Evolutionary conservation across 768 basidiomycete genomes (phyloP).

Genomic region (Mycena amicta): DNA sequence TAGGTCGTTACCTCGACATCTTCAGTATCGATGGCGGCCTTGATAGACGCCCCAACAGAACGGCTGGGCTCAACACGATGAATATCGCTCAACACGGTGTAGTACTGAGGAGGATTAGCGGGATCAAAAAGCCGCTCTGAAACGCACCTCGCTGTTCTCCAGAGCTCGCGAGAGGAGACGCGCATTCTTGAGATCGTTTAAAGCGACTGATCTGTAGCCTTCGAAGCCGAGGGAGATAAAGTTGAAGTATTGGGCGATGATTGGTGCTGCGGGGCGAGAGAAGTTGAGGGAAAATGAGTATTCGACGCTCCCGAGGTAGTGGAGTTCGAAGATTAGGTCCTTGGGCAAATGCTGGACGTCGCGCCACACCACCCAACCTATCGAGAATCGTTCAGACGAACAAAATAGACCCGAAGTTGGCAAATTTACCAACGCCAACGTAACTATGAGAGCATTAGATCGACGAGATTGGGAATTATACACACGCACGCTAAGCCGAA

Average conservation of each 20-base stretch:
- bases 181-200: slow-evolving; percentile 62
- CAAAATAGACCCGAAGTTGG: not conserved
- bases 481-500: slow-evolving; percentile 45
- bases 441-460: slow-evolving; percentile 32
- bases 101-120: slow-evolving; percentile 37
- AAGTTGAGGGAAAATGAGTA: slow-evolving; percentile 77
- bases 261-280: slow-evolving; percentile 63
- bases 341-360: slow-evolving; percentile 66
- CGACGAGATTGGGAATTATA: not conserved
- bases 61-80: slow-evolving; percentile 43
- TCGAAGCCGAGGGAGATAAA: slow-evolving; percentile 61
- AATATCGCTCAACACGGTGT: slow-evolving; percentile 56
- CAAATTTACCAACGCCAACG: slow-evolving; percentile 44
- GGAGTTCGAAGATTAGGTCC: slow-evolving; percentile 73
- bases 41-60: slow-evolving; percentile 27
- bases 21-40: slow-evolving; percentile 48
- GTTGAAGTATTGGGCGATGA: slow-evolving; percentile 67
- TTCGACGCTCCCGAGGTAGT: slow-evolving; percentile 59
- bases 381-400: not conserved
- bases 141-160: slow-evolving; percentile 41
- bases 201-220: slow-evolving; percentile 52
- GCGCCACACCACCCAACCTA: slow-evolving; percentile 70
- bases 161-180: slow-evolving; percentile 63
- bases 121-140: not conserved
- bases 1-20: slow-evolving; percentile 64